Evolutionary conservation across 2,329 filamentous ascomycete species (phyloP).

Genomic region (Hirsutella minnesotensis): DNA sequence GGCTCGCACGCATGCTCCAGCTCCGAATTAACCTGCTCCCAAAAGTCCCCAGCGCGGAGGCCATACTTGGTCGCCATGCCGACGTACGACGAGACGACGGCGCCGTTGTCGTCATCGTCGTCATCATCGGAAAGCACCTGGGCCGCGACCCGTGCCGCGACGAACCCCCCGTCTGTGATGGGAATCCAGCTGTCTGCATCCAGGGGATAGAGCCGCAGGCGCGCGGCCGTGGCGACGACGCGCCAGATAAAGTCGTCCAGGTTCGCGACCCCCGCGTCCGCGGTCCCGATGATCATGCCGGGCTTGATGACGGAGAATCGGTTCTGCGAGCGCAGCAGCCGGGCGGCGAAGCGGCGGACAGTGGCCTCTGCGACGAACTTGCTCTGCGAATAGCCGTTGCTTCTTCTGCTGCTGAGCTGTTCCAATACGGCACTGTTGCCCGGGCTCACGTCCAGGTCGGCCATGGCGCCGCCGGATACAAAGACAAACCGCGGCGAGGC

Average conservation of each 20-base stretch:
- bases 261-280: constrained; percentile 10
- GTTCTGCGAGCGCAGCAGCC: background rate
- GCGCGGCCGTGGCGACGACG: constrained; percentile 5
- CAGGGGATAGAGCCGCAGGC: constrained; percentile 3
- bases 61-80: too few relatives aligned
- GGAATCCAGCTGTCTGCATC: constrained; percentile 1
- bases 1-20: too few relatives aligned
- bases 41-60: too few relatives aligned
- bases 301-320: constrained; percentile 1
- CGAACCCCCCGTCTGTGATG: constrained; percentile 4
- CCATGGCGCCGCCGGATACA: background rate
- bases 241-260: constrained; percentile 10
- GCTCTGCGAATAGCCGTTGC: constrained; percentile 9
- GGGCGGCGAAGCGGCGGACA: constrained; percentile 5
- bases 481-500: constrained; percentile 1
- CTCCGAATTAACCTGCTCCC: too few relatives aligned
- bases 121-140: too few relatives aligned
- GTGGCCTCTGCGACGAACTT: constrained; percentile 12
- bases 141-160: constrained; percentile 4
- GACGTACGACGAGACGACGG: too few relatives aligned
- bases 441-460: background rate
- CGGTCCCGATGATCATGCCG: constrained; percentile 10
- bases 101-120: too few relatives aligned
- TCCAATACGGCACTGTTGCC: constrained; percentile 1
- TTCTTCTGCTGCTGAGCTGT: background rate